A percentile compares a stretch with the other conserved stretches of the same genome.
Evolutionary conservation across 2,329 filamentous ascomycete species (phyloP).

Genomic region (Neonectria punicea): DNA sequence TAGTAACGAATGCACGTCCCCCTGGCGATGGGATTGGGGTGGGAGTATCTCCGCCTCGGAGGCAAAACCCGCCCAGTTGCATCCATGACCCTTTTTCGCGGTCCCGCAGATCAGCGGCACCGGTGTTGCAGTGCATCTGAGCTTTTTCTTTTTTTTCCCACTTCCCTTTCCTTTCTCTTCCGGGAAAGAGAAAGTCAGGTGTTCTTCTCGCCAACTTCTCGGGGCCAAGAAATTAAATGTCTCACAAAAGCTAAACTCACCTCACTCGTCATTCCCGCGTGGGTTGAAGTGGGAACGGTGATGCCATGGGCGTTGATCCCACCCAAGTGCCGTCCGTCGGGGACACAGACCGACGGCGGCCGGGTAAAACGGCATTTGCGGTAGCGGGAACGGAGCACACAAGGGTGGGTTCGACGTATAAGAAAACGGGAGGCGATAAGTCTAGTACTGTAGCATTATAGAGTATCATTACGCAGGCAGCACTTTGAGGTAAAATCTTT

Average conservation of each 20-base stretch:
- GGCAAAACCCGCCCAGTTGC: not conserved
- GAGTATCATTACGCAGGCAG: not conserved
- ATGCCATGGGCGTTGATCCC: not conserved
- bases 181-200: not conserved
- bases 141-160: not conserved
- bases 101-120: not conserved
- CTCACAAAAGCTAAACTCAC: not conserved
- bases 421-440: not conserved
- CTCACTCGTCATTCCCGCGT: not conserved
- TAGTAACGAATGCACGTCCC: not conserved
- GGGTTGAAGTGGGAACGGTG: not conserved
- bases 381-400: not conserved
- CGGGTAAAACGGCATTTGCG: constrained; percentile 1
- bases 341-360: not conserved
- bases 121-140: not conserved
- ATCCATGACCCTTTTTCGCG: no score
- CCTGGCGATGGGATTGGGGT: not conserved
- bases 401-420: not conserved
- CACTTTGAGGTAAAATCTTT: not conserved
- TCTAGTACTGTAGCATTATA: not conserved
- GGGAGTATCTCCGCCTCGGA: constrained; percentile 3
- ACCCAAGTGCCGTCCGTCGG: constrained; percentile 1
- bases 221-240: not conserved
- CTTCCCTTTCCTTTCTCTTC: no score
- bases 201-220: not conserved